Percentiles rank a stretch among this genome's conserved stretches.
These are phyloP conservation scores for Aspergillus arachidicola DNA, from an alignment of 2,329 filamentous ascomycete species.

Conservation along the genomic window DNA sequence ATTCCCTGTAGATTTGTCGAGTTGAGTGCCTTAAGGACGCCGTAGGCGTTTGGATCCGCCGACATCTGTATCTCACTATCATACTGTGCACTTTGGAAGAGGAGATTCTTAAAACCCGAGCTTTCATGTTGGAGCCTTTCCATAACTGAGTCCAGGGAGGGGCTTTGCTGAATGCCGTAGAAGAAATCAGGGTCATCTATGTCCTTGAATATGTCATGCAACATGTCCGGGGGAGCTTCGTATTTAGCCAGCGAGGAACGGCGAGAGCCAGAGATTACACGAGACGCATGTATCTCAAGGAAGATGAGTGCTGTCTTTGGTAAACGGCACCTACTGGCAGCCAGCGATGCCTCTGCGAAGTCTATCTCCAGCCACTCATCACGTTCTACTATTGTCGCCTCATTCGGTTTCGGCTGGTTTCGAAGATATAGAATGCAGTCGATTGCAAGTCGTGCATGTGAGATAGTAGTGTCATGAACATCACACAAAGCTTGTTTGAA, in stretches of 20 bases:
- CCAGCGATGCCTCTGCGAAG: slow-evolving; percentile 67
- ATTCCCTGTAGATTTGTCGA: slow-evolving; percentile 82
- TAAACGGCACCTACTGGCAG: slow-evolving; percentile 79
- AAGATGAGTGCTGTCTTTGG: slow-evolving; percentile 84
- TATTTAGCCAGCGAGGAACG: slow-evolving; percentile 64
- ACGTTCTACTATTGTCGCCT: slow-evolving; percentile 77
- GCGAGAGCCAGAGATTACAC: slow-evolving; percentile 60
- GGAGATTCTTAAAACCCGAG: slow-evolving; percentile 81
- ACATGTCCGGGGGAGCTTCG: slow-evolving; percentile 64
- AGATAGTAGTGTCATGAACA: slow-evolving; percentile 48
- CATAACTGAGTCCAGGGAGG: slow-evolving; percentile 76
- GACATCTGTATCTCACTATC: slow-evolving; percentile 75
- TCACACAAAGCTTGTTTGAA: slow-evolving; percentile 65
- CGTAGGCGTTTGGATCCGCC: slow-evolving; percentile 63
- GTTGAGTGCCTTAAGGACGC: slow-evolving; percentile 75
- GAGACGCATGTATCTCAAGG: slow-evolving; percentile 70
- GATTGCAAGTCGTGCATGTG: slow-evolving; percentile 73
- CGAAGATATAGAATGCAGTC: slow-evolving; percentile 85
- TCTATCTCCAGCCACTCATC: slow-evolving; percentile 85
- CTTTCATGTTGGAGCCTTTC: slow-evolving; percentile 85
- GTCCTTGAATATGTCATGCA: slow-evolving; percentile 83
- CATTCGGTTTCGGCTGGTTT: slow-evolving; percentile 73
- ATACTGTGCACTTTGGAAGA: slow-evolving; percentile 87
- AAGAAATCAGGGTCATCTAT: slow-evolving; percentile 96
- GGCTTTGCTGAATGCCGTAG: slow-evolving; percentile 81